phyloP scores from a whole-genome alignment of 2,329 filamentous ascomycete species.

The Alternaria atra region DNA sequence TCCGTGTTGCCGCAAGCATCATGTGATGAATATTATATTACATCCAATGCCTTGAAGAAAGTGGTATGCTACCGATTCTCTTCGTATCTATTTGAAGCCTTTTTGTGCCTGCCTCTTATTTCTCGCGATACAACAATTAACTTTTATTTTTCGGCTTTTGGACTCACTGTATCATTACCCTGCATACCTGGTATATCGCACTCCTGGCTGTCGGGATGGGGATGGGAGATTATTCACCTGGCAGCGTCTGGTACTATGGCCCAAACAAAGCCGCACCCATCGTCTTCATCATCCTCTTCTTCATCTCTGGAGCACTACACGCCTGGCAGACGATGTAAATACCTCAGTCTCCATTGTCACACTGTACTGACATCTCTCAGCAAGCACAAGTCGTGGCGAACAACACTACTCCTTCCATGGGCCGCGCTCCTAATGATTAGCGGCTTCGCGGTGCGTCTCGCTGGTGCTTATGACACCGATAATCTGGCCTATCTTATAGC shows the following conservation, averaged over 20 bases:
- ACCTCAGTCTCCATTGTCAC: not conserved
- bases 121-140: not conserved
- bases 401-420: constrained; percentile 64
- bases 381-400: constrained; percentile 65
- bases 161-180: not conserved
- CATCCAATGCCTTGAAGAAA: not conserved
- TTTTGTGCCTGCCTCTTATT: not conserved
- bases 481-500: constrained; percentile 54
- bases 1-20: not conserved
- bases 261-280: constrained; percentile 65
- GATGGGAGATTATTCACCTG: constrained; percentile 45
- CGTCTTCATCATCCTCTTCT: constrained; percentile 61
- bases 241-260: constrained; percentile 56
- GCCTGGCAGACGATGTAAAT: constrained; percentile 66
- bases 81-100: not conserved
- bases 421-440: constrained; percentile 64
- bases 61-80: not conserved
- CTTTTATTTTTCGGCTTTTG: not conserved
- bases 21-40: not conserved
- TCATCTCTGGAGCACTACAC: constrained; percentile 58
- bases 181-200: not conserved
- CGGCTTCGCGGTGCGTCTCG: constrained; percentile 65
- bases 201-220: constrained; percentile 31
- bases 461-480: constrained; percentile 61
- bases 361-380: constrained; percentile 42